A percentile compares a stretch with the other conserved stretches of the same genome.
phyloP scores from a whole-genome alignment of 352 stramenopile species.

The Lagenidium giganteum region DNA sequence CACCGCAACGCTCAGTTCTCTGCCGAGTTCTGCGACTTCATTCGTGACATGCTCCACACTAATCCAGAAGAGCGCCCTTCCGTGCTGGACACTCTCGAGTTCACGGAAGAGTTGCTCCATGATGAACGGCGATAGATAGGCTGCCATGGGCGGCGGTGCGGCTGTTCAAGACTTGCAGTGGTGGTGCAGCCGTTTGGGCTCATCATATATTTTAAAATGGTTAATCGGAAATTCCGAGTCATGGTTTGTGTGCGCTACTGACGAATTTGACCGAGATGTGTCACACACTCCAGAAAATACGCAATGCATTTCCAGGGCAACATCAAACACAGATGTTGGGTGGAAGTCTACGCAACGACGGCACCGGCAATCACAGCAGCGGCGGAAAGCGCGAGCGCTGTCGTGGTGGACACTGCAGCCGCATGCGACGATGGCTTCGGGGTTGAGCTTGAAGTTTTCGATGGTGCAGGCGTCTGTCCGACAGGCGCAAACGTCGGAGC shows the following conservation, averaged over 20 bases:
- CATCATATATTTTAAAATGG: too few species aligned
- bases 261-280: too few species aligned
- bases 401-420: neutral
- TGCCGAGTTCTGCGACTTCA: constrained; percentile 83
- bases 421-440: neutral
- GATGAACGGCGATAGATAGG: constrained; percentile 35
- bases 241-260: too few species aligned
- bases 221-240: too few species aligned
- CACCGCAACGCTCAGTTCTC: constrained; percentile 66
- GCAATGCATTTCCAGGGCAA: too few species aligned
- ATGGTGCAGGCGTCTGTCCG: neutral
- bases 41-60: constrained; percentile 81
- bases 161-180: too few species aligned
- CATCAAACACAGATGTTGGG: too few species aligned
- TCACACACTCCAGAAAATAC: too few species aligned
- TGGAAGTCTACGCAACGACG: too few species aligned
- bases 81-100: constrained; percentile 75
- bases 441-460: neutral
- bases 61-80: constrained; percentile 79
- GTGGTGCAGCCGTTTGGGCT: too few species aligned
- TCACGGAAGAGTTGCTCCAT: constrained; percentile 72
- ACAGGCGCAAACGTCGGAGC: neutral
- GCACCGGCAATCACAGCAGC: neutral
- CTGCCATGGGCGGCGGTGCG: too few species aligned
- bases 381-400: neutral